Evolutionary conservation across 2,329 filamentous ascomycete species (phyloP).

Genomic region (Xylaria sp.): DNA sequence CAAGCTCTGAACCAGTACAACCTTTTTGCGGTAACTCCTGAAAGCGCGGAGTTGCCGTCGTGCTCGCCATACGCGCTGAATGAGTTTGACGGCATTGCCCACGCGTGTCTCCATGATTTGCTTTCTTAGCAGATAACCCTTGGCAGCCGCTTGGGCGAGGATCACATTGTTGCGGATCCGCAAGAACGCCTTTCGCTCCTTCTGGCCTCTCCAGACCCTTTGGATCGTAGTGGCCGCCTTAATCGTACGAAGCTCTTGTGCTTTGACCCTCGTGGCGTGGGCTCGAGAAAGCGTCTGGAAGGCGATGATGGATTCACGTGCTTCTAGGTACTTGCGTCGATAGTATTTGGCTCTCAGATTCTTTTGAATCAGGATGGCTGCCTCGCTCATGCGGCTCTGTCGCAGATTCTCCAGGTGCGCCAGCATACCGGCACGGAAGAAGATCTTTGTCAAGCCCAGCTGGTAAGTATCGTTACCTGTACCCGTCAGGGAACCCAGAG

Average conservation of each 20-base stretch:
- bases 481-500: constrained; percentile 79
- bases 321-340: constrained; percentile 87
- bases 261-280: constrained; percentile 78
- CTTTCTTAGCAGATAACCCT: constrained; percentile 90
- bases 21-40: constrained; percentile 89
- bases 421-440: constrained; percentile 99
- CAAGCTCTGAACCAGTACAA: constrained; percentile 88
- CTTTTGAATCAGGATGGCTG: constrained; percentile 98
- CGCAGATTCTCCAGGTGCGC: constrained; percentile 95
- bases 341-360: constrained; percentile 97
- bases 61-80: constrained; percentile 90
- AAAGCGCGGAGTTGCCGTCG: constrained; percentile 81
- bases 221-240: constrained; percentile 95
- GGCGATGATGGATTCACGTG: constrained; percentile 79
- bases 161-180: constrained; percentile 84
- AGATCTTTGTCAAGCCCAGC: constrained; percentile 97
- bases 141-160: constrained; percentile 87
- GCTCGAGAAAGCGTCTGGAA: constrained; percentile 84
- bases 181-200: constrained; percentile 83
- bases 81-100: constrained; percentile 88
- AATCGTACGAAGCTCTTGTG: constrained; percentile 82
- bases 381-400: constrained; percentile 89
- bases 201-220: constrained; percentile 91
- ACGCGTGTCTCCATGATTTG: constrained; percentile 93
- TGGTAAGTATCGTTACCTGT: constrained; percentile 93